Evolutionary conservation across 1,139 yeast species (phyloP).

Genomic region (Diutina catenulata): DNA sequence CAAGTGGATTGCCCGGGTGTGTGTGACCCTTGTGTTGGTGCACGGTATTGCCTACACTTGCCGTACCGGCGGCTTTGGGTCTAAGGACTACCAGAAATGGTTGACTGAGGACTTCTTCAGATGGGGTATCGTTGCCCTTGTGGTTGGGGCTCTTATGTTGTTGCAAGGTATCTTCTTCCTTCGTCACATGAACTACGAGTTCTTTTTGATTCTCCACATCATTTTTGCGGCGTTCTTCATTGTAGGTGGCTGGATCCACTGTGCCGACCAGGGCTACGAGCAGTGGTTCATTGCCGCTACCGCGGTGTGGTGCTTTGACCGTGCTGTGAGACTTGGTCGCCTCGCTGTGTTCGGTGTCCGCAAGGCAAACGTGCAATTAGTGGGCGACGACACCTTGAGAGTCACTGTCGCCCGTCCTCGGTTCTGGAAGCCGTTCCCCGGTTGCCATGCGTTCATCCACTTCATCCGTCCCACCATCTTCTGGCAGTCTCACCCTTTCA

Average conservation of each 20-base stretch:
- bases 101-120: slow-evolving; percentile 26
- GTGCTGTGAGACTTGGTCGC: slow-evolving; percentile 33
- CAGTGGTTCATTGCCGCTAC: slow-evolving; percentile 23
- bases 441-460: slow-evolving; percentile 55
- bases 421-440: slow-evolving; percentile 38
- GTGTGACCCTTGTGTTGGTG: slow-evolving; percentile 29
- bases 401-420: slow-evolving; percentile 28
- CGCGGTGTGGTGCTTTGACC: slow-evolving; percentile 34
- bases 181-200: slow-evolving; percentile 33
- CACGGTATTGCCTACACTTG: slow-evolving; percentile 41
- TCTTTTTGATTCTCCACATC: slow-evolving; percentile 30
- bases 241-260: slow-evolving; percentile 35
- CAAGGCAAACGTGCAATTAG: slow-evolving; percentile 35
- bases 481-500: slow-evolving; percentile 66
- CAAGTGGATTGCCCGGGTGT: slow-evolving; percentile 29
- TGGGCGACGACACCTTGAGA: slow-evolving; percentile 34
- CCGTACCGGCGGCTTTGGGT: slow-evolving; percentile 21
- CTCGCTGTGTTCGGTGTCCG: slow-evolving; percentile 36
- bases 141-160: slow-evolving; percentile 26
- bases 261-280: slow-evolving; percentile 26
- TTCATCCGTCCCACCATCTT: slow-evolving; percentile 40
- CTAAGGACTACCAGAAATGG: slow-evolving; percentile 21
- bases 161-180: slow-evolving; percentile 27
- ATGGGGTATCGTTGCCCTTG: slow-evolving; percentile 45
- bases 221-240: slow-evolving; percentile 27